Evolutionary conservation across 257 asterid genomes (phyloP).

Genomic region (Penstemon barbatus): DNA sequence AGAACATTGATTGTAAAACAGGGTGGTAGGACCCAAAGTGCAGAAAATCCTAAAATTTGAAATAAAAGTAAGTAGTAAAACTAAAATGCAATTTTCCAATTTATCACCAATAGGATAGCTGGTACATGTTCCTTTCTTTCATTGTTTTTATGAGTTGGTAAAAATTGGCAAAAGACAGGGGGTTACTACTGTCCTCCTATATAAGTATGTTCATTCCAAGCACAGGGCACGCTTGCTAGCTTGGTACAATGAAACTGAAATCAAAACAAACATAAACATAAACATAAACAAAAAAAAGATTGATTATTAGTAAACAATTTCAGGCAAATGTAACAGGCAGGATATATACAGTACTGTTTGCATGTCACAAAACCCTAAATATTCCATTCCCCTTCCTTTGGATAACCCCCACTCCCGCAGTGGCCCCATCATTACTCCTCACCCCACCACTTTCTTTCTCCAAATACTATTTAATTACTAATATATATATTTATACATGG

Average conservation of each 20-base stretch:
- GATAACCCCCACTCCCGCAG: slow-evolving; percentile 35
- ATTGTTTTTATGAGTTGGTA: slow-evolving; percentile 7
- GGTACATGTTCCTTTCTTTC: background rate
- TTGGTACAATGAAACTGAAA: slow-evolving; percentile 36
- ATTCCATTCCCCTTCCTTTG: slow-evolving; percentile 39
- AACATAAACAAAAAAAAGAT: too few relatives aligned
- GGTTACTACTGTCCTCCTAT: too few relatives aligned
- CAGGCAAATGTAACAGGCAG: background rate
- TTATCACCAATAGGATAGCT: too few relatives aligned
- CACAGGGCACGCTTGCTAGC: slow-evolving; percentile 60
- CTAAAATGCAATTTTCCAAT: too few relatives aligned
- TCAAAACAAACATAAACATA: background rate
- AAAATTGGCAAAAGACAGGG: slow-evolving; percentile 23
- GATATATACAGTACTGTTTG: slow-evolving; percentile 21
- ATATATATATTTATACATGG: too few relatives aligned
- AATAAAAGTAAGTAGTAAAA: too few relatives aligned
- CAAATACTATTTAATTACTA: background rate
- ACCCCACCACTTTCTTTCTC: slow-evolving; percentile 21
- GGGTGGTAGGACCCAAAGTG: too few relatives aligned
- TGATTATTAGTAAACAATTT: background rate
- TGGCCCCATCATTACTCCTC: slow-evolving; percentile 41
- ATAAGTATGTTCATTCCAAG: slow-evolving; percentile 19
- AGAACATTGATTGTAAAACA: too few relatives aligned
- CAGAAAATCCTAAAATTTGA: too few relatives aligned
- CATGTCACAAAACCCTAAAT: slow-evolving; percentile 60